Evolutionary conservation across 192 early-diverging fungal species (phyloP).

Genomic region (Diversispora eburnea): DNA sequence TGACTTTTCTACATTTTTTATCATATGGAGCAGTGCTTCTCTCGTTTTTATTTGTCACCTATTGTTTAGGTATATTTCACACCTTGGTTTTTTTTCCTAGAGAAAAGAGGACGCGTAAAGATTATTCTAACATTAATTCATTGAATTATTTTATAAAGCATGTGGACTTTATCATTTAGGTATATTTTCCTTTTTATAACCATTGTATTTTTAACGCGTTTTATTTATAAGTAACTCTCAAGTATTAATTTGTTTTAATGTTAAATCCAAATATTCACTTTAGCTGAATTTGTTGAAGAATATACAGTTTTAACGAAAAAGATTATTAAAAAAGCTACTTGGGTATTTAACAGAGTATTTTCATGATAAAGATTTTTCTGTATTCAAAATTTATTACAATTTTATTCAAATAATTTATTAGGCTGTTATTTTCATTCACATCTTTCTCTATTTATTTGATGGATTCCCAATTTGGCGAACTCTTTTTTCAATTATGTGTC

Average conservation of each 20-base stretch:
- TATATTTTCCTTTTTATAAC: constrained; percentile 46
- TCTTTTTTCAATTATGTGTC: constrained; percentile 68
- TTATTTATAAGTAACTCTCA: neutral
- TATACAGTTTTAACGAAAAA: constrained; percentile 76
- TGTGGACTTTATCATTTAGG: constrained; percentile 81
- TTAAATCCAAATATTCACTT: neutral
- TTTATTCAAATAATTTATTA: constrained; percentile 28
- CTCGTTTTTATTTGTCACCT: constrained; percentile 52
- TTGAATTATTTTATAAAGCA: constrained; percentile 42
- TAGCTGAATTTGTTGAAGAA: constrained; percentile 59
- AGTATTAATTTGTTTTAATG: neutral
- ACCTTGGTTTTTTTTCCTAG: neutral
- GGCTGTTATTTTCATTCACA: constrained; percentile 64
- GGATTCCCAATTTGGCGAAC: constrained; percentile 68
- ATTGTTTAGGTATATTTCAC: constrained; percentile 50
- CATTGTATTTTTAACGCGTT: constrained; percentile 33
- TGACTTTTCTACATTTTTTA: constrained; percentile 36
- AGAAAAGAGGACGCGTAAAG: neutral
- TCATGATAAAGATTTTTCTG: neutral
- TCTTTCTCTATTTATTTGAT: constrained; percentile 75
- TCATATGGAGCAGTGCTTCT: constrained; percentile 49
- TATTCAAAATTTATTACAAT: neutral
- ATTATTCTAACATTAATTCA: neutral
- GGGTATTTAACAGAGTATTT: constrained; percentile 35
- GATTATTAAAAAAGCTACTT: constrained; percentile 63